phyloP scores from a whole-genome alignment of 2,329 filamentous ascomycete species.

The Pseudogymnoascus sp. region DNA sequence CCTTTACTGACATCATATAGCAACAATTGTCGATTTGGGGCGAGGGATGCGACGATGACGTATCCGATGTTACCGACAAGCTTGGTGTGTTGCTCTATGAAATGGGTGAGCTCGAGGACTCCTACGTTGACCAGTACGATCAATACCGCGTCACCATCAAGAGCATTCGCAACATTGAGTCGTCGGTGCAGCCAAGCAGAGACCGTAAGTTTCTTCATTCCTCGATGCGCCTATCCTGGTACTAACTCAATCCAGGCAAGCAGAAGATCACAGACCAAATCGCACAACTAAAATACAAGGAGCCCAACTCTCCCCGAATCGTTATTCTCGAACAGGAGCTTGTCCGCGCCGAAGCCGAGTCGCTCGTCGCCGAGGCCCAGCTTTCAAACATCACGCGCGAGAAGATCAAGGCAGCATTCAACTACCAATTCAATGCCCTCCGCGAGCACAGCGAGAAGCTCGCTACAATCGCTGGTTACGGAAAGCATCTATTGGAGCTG shows the following conservation, averaged over 20 bases:
- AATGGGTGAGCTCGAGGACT: constrained; percentile 93
- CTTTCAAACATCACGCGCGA: constrained; percentile 98
- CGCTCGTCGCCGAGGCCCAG: constrained; percentile 96
- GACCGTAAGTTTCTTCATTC: constrained; percentile 58
- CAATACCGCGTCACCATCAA: constrained; percentile 99
- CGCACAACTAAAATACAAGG: constrained; percentile 98
- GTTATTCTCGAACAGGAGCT: constrained; percentile 97
- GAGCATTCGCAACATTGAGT: constrained; percentile 98
- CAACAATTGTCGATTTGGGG: constrained; percentile 99
- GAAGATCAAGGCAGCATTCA: constrained; percentile 97
- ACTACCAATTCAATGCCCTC: constrained; percentile 95
- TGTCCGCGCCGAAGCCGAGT: constrained; percentile 95
- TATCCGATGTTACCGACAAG: constrained; percentile 98
- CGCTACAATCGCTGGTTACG: constrained; percentile 93
- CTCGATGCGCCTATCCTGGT: neutral
- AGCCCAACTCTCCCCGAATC: constrained; percentile 95
- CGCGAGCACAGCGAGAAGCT: constrained; percentile 98
- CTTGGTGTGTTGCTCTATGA: constrained; percentile 88
- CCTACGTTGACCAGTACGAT: constrained; percentile 97
- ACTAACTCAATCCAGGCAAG: constrained; percentile 54
- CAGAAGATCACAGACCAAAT: constrained; percentile 99
- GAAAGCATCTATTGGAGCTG: constrained; percentile 95
- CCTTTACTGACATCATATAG: constrained; percentile 36
- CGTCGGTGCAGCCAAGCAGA: constrained; percentile 93
- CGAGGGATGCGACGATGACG: constrained; percentile 89